phyloP scores from a whole-genome alignment of 768 basidiomycete species.

The Neoboletus subvelutipes region DNA sequence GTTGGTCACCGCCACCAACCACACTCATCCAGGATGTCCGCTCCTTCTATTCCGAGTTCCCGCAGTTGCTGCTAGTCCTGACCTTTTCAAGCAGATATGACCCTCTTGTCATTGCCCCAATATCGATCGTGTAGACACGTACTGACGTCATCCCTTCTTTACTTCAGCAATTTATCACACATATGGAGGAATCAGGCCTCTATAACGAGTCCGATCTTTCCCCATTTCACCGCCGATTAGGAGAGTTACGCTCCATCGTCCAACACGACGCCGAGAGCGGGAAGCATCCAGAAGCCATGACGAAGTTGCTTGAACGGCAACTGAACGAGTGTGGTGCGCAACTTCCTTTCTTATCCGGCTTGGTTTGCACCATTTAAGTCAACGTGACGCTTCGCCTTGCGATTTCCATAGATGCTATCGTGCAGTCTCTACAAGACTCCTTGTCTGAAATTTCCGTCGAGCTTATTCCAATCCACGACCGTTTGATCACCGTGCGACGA shows the following conservation, averaged over 20 bases:
- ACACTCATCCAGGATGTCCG: conserved; percentile 1
- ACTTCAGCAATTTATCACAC: conserved; percentile 84
- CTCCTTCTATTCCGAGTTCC: conserved; percentile 8
- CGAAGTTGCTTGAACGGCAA: conserved; percentile 86
- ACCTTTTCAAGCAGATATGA: conserved; percentile 27
- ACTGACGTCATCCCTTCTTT: conserved; percentile 25
- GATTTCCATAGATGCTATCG: conserved; percentile 59
- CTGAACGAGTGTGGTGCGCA: conserved; percentile 87
- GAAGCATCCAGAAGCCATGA: conserved; percentile 84
- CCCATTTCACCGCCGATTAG: conserved; percentile 81
- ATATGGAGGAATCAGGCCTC: conserved; percentile 93
- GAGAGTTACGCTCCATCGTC: conserved; percentile 82
- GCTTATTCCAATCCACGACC: conserved; percentile 87
- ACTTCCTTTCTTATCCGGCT: conserved; percentile 6
- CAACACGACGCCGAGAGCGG: conserved; percentile 77
- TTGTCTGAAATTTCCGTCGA: conserved; percentile 86
- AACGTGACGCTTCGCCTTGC: background rate
- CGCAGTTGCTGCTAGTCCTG: conserved; percentile 21
- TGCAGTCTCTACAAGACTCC: conserved; percentile 77
- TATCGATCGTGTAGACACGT: conserved; percentile 21
- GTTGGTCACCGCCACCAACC: background rate
- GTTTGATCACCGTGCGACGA: conserved; percentile 82
- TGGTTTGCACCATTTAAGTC: background rate
- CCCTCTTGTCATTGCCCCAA: conserved; percentile 20
- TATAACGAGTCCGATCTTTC: conserved; percentile 90